Evolutionary conservation across 1,284 basidiomycete genomes (phyloP).

Genomic region (Rhodotorula sp.): DNA sequence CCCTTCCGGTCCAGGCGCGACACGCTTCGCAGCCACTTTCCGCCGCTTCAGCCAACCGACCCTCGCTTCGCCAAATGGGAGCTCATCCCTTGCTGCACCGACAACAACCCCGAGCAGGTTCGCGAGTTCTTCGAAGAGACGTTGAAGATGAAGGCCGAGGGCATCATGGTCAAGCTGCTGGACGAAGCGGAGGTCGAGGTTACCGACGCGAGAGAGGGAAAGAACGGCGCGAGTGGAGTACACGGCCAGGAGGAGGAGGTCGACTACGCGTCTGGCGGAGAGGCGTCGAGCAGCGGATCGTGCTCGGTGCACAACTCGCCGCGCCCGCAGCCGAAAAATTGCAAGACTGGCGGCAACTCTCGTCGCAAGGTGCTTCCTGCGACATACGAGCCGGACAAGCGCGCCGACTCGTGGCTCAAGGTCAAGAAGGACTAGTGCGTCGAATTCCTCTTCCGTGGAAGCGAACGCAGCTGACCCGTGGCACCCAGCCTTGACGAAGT

Average conservation of each 20-base stretch:
- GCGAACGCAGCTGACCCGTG: constrained; percentile 5
- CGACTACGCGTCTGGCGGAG: constrained; percentile 45
- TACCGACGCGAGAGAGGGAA: constrained; percentile 39
- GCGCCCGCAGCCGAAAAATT: not conserved
- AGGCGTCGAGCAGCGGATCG: constrained; percentile 27
- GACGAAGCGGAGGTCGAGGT: constrained; percentile 47
- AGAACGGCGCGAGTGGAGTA: constrained; percentile 21
- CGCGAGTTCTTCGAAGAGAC: constrained; percentile 76
- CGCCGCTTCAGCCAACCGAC: constrained; percentile 53
- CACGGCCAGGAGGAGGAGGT: constrained; percentile 9
- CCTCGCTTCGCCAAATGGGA: constrained; percentile 33
- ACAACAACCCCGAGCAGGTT: constrained; percentile 56
- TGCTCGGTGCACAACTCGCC: constrained; percentile 37
- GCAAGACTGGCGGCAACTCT: constrained; percentile 41
- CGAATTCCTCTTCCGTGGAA: not conserved
- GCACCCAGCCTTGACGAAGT: constrained; percentile 50
- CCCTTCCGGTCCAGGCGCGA: constrained; percentile 71
- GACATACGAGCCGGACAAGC: constrained; percentile 76
- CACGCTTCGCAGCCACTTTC: constrained; percentile 62
- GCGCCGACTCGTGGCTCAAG: constrained; percentile 59
- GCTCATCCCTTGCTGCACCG: constrained; percentile 46
- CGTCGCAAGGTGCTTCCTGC: constrained; percentile 68
- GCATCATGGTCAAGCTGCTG: constrained; percentile 75
- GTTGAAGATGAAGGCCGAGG: constrained; percentile 77
- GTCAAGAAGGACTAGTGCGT: constrained; percentile 74